phyloP scores from a whole-genome alignment of 1,284 basidiomycete species.

The Naganishia liquefaciens region DNA sequence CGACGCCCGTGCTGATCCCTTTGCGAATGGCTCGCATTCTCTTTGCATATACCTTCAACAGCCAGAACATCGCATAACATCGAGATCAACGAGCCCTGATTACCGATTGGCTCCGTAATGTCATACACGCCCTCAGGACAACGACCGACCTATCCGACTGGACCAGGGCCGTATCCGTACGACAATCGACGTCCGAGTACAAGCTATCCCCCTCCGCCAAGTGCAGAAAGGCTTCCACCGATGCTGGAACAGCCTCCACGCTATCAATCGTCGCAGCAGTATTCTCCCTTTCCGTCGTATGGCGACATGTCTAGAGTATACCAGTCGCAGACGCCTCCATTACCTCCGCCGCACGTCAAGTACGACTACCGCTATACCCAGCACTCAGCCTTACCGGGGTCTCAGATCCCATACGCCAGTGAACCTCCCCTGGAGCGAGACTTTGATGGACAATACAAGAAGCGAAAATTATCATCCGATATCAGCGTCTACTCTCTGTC shows the following conservation, averaged over 20 bases:
- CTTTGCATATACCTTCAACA: not conserved
- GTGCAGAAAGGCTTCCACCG: conserved; percentile 13
- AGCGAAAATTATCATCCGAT: conserved; percentile 25
- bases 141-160: conserved; percentile 9
- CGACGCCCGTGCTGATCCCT: not conserved
- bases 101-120: conserved; percentile 2
- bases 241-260: conserved; percentile 21
- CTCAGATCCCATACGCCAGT: conserved; percentile 1
- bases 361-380: conserved; percentile 20
- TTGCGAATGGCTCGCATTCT: not conserved
- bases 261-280: conserved; percentile 15
- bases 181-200: conserved; percentile 12
- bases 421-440: conserved; percentile 7
- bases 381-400: not conserved
- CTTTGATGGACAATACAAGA: conserved; percentile 20
- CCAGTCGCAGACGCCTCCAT: conserved; percentile 22
- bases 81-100: not conserved
- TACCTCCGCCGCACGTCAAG: conserved; percentile 12
- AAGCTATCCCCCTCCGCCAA: not conserved
- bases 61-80: not conserved
- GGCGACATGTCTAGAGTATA: conserved; percentile 21
- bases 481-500: conserved; percentile 26
- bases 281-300: conserved; percentile 12
- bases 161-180: conserved; percentile 2
- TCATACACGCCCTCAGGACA: conserved; percentile 9